Conservation (phyloP, 345 rosid species). For the Syzygium aromaticum region DNA sequence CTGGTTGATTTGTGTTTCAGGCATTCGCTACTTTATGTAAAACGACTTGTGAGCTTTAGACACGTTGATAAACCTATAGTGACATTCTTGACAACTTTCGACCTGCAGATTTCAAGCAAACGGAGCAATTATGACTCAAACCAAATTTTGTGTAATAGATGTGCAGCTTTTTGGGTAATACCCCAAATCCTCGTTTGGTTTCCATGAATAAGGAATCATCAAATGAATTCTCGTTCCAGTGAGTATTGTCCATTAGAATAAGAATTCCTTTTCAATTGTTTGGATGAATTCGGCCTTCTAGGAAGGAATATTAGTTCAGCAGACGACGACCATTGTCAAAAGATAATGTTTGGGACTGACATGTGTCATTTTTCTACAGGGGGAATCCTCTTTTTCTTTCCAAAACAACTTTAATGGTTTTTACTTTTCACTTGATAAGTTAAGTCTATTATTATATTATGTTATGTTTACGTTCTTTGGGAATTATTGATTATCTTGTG, state of each 20-base stretch:
- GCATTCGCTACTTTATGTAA: background rate
- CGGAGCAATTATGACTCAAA: background rate
- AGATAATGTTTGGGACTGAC: no score
- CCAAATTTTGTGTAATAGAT: fast-evolving
- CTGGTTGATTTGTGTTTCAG: background rate
- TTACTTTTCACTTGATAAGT: no score
- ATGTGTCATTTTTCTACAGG: no score
- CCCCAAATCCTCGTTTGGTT: background rate
- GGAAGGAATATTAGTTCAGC: background rate
- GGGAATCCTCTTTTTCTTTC: no score
- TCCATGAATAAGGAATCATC: background rate
- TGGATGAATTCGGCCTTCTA: background rate
- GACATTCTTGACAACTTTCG: background rate
- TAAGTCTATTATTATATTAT: no score
- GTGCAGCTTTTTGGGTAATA: background rate
- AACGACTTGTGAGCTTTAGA: background rate
- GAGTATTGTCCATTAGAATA: background rate
- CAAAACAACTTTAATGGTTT: no score
- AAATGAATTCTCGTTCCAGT: background rate
- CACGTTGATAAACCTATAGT: background rate
- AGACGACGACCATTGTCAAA: no score
- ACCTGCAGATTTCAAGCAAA: fast-evolving
- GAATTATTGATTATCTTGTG: no score
- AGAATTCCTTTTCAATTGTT: background rate
- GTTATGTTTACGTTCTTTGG: no score